Percentiles rank a stretch among this genome's conserved stretches.
These are phyloP conservation scores for Fusarium sp. DNA, from an alignment of 2,329 filamentous ascomycete species.

Conservation along the genomic window DNA sequence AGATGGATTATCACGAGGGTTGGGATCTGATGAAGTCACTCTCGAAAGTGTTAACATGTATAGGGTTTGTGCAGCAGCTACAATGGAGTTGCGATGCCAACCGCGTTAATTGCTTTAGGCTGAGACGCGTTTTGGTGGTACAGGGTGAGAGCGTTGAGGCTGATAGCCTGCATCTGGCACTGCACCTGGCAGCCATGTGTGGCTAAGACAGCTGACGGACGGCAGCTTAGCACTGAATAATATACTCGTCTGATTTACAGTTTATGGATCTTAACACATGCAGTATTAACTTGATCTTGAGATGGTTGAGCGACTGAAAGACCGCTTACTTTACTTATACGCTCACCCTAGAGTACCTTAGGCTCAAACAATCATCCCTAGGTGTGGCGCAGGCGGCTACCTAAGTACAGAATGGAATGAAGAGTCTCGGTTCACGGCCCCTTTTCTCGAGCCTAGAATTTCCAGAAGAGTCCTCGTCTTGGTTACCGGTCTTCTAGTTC, in stretches of 20 bases:
- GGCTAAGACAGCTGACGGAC: slow-evolving; percentile 20
- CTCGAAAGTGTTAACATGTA: slow-evolving; percentile 6
- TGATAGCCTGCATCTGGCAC: background rate
- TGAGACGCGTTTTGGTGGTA: slow-evolving; percentile 22
- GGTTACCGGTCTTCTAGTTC: slow-evolving; percentile 11
- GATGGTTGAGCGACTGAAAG: background rate
- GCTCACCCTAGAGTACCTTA: slow-evolving; percentile 1
- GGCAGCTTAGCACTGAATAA: background rate
- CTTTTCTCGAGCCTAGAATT: slow-evolving; percentile 22
- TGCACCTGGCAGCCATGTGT: background rate
- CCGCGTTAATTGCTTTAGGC: slow-evolving; percentile 33
- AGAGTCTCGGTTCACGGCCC: slow-evolving; percentile 1
- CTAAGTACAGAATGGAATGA: background rate
- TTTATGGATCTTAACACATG: background rate
- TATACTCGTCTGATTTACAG: background rate
- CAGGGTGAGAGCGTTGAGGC: background rate
- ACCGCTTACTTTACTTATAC: background rate
- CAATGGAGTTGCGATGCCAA: slow-evolving; percentile 11
- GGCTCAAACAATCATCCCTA: slow-evolving; percentile 10
- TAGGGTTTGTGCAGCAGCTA: slow-evolving; percentile 20
- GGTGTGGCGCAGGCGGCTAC: slow-evolving; percentile 30
- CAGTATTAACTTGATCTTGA: background rate
- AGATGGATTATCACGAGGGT: slow-evolving; percentile 1
- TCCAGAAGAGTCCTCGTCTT: slow-evolving; percentile 28
- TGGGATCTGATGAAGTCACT: background rate